Evolutionary conservation across 495 filamentous ascomycete species (phyloP).

Genomic region (Xylaria castorea): DNA sequence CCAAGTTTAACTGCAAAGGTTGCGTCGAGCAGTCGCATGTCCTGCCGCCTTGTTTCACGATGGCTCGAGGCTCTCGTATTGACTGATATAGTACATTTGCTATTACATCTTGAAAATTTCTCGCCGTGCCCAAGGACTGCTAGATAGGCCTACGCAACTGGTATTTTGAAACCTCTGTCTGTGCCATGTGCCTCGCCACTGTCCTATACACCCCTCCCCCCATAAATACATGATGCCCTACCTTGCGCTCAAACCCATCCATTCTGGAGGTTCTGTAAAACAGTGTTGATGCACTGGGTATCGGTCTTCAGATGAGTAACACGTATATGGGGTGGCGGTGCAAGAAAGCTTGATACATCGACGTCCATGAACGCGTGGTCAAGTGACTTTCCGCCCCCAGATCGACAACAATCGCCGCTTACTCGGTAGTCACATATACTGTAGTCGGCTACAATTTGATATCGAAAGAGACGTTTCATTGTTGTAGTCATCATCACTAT

Average conservation of each 20-base stretch:
- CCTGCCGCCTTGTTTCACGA: constrained; percentile 17
- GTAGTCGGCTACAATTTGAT: background rate
- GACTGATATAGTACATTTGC: background rate
- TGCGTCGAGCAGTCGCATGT: background rate
- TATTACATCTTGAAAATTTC: background rate
- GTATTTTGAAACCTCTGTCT: background rate
- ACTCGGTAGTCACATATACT: background rate
- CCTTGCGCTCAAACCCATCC: background rate
- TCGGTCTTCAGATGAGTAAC: background rate
- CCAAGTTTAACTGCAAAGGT: background rate
- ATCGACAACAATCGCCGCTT: background rate
- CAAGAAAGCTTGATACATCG: background rate
- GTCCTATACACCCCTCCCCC: background rate
- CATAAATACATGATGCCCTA: background rate
- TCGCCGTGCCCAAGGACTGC: background rate
- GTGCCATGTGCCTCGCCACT: background rate
- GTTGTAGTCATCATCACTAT: background rate
- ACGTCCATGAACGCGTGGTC: constrained; percentile 15
- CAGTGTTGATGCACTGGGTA: constrained; percentile 9
- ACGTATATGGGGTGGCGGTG: constrained; percentile 13
- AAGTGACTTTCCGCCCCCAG: constrained; percentile 16
- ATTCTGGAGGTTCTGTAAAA: background rate
- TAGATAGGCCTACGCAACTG: background rate
- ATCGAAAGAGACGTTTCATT: background rate
- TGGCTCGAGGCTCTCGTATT: constrained; percentile 1